Conservation (phyloP, 2,329 filamentous ascomycete species). For the Taxawa tesnikishii region DNA sequence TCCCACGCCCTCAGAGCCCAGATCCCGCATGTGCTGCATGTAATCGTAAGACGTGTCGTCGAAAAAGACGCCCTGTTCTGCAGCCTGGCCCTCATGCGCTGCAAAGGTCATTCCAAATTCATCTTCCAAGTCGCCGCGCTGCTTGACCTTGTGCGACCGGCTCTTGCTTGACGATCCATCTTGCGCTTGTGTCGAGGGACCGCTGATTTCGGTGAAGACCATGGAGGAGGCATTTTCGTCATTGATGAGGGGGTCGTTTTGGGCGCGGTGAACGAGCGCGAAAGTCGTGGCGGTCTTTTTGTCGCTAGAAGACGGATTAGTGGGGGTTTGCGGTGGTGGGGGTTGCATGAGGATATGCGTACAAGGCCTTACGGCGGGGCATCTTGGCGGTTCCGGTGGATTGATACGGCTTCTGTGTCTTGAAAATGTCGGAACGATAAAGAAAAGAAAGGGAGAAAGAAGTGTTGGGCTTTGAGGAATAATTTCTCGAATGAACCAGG, state of each 20-base stretch:
- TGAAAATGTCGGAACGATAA: no score
- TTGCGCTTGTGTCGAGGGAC: slow-evolving; percentile 23
- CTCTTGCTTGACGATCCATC: no score
- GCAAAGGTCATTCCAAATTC: slow-evolving; percentile 62
- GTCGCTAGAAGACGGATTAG: slow-evolving; percentile 30
- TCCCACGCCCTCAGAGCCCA: slow-evolving; percentile 47
- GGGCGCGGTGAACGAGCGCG: slow-evolving; percentile 85
- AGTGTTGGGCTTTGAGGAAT: no score
- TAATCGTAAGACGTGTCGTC: slow-evolving; percentile 97
- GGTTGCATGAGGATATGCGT: slow-evolving; percentile 19
- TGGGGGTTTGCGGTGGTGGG: neutral
- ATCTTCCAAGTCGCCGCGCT: slow-evolving; percentile 61
- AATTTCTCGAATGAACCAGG: no score
- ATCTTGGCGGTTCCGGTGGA: slow-evolving; percentile 50
- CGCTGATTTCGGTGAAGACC: slow-evolving; percentile 59
- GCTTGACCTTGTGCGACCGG: slow-evolving; percentile 18
- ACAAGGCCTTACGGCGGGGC: slow-evolving; percentile 66
- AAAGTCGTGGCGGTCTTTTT: slow-evolving; percentile 92
- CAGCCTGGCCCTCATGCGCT: slow-evolving; percentile 90
- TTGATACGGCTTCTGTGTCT: no score
- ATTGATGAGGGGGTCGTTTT: slow-evolving; percentile 95
- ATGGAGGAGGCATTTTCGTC: slow-evolving; percentile 79
- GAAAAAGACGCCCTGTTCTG: slow-evolving; percentile 84
- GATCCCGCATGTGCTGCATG: slow-evolving; percentile 94
- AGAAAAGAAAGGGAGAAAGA: no score